Evolutionary conservation across 768 basidiomycete genomes (phyloP), one percentile per base, ranked within the genome.

Genomic region (Leccinellum albellum): DNA sequence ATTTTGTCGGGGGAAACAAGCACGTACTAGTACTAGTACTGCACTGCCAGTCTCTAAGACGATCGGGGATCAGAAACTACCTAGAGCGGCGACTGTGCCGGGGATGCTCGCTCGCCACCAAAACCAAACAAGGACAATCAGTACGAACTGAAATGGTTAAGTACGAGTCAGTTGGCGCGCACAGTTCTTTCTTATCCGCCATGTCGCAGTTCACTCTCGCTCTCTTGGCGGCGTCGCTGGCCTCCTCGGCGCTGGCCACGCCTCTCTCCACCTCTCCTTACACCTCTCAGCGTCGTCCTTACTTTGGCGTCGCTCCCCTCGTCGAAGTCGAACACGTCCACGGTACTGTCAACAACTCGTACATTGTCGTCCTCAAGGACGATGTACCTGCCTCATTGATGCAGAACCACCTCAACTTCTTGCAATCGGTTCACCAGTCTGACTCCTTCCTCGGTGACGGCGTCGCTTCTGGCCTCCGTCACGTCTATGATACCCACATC

Each of bases 361-460:
- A 98, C 77, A 93, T 98, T 61, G 84, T 98, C 71, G 81, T 94
- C 70, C 79, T 98, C 61, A 93, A 91, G 80, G 79, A 85, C 57
- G 85, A 83, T 55, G 61, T 87, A 13, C 77, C 84, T 5, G 65
- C 78, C 9, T 71, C 77, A 17, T 74, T 86, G 40, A 77, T 88
- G 70, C 74, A 83, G 65, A 89, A 87, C 73, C 94, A 96, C 70
- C 74, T 94, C 73, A 87, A 87, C 71, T 86, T 89, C 74, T 74
- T 97, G 51, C 76, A 87, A 68, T 73, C 70, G n/a, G 75, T 74
- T n/a, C 85, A 88, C 37, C 78, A 83, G 50, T 69, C 75, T 48
- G 78, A 83, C 47, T 78, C 83, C 15, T 70, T 83, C 53, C 72
- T 79, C 44, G 80, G 77, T 17, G 75, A 77, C 54, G 74, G 74